phyloP scores from a whole-genome alignment of 1,284 basidiomycete species.

The Malassezia yamatoensis region DNA sequence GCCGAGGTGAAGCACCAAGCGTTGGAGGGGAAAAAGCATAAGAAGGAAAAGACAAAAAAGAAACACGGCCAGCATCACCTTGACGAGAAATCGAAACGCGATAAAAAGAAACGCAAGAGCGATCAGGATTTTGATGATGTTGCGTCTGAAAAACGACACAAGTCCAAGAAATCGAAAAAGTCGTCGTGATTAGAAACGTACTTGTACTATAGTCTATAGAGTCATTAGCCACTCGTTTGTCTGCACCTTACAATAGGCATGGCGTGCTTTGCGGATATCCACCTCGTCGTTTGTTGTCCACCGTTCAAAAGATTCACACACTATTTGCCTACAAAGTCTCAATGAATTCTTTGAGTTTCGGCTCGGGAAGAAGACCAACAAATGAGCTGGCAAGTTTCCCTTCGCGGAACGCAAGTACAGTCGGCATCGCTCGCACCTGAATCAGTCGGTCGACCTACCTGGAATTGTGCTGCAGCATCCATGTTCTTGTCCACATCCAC shows the following conservation, averaged over 20 bases:
- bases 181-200: background rate
- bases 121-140: background rate
- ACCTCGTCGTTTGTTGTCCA: background rate
- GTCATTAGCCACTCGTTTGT: too few species aligned
- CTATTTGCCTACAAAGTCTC: conserved; percentile 14
- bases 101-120: background rate
- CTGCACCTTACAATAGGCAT: too few species aligned
- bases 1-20: background rate
- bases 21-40: background rate
- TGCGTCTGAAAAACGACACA: background rate
- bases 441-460: background rate
- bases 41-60: conserved; percentile 10
- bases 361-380: conserved; percentile 31
- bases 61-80: background rate
- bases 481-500: conserved; percentile 31
- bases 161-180: conserved; percentile 3
- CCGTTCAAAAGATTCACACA: too few species aligned
- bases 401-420: conserved; percentile 27
- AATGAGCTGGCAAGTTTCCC: conserved; percentile 26
- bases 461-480: conserved; percentile 24
- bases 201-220: conserved; percentile 3
- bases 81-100: conserved; percentile 5
- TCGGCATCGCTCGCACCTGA: conserved; percentile 28
- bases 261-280: too few species aligned
- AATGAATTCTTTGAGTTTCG: conserved; percentile 29